A percentile compares a stretch with the other conserved stretches of the same genome.
Conservation (phyloP, 768 basidiomycete species). For the Hirschioporus abietinus region DNA sequence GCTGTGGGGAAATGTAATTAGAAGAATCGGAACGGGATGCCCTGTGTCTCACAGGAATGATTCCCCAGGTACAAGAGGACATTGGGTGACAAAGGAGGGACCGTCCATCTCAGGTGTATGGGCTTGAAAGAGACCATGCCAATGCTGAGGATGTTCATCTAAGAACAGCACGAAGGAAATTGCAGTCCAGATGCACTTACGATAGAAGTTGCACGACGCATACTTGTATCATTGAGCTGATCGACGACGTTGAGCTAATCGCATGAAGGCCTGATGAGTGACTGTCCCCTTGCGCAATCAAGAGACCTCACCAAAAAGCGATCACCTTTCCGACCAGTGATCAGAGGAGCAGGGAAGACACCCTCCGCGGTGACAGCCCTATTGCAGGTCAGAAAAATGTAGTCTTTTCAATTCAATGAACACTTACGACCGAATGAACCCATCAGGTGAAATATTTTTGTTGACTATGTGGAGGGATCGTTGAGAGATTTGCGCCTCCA, state of each 20-base stretch:
- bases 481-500: not conserved
- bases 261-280: not conserved
- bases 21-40: not conserved
- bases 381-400: not conserved
- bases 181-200: conserved; percentile 6
- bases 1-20: not conserved
- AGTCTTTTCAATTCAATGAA: not conserved
- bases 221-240: conserved; percentile 18
- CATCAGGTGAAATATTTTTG: not conserved
- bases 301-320: not conserved
- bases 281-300: not conserved
- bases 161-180: not conserved
- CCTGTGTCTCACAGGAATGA: conserved; percentile 26
- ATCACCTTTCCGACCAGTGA: not conserved
- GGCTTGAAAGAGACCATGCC: conserved; percentile 31
- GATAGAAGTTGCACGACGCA: conserved; percentile 18
- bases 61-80: conserved; percentile 35
- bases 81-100: conserved; percentile 38
- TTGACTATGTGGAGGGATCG: not conserved
- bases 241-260: conserved; percentile 6
- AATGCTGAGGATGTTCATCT: conserved; percentile 12
- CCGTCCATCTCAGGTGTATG: conserved; percentile 33
- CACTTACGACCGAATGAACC: not conserved
- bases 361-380: conserved; percentile 1
- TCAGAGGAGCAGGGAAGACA: not conserved